phyloP scores from a whole-genome alignment of 163 green algal genomes.

The Prototheca wickerhamii region DNA sequence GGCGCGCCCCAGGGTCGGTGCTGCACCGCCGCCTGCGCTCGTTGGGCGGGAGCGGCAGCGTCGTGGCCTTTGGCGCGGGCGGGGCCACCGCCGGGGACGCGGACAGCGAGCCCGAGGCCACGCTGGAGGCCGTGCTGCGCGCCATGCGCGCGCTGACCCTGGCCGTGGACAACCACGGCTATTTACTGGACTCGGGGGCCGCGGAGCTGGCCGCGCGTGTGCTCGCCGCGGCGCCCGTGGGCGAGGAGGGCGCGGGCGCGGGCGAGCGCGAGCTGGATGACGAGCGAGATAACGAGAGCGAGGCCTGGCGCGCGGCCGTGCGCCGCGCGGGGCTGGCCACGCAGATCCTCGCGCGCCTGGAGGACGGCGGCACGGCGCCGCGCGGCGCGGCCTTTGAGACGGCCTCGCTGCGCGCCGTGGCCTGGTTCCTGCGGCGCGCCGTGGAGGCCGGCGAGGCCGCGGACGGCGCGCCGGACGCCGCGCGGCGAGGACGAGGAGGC shows the following conservation, averaged over 20 bases:
- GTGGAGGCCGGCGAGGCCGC: neutral
- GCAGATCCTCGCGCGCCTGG: conserved; percentile 10
- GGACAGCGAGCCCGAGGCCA: conserved; percentile 7
- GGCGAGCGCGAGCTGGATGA: neutral
- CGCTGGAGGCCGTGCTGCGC: conserved; percentile 20
- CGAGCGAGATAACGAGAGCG: neutral
- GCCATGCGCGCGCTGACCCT: conserved; percentile 18
- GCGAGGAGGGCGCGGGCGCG: neutral
- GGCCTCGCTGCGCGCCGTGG: conserved; percentile 1
- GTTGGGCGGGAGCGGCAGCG: neutral
- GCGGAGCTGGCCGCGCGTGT: conserved; percentile 17
- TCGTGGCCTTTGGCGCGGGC: neutral
- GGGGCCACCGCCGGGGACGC: neutral
- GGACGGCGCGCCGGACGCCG: conserved; percentile 6
- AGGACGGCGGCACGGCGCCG: conserved; percentile 13
- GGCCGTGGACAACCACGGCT: conserved; percentile 15
- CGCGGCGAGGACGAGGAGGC: too few relatives aligned
- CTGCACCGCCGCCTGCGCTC: too few relatives aligned
- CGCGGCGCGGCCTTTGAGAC: conserved; percentile 7
- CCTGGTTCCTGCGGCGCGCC: conserved; percentile 7
- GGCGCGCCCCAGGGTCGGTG: too few relatives aligned
- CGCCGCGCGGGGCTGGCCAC: neutral
- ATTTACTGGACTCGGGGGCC: conserved; percentile 28
- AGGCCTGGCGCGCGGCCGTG: neutral
- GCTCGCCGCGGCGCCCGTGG: neutral